A percentile compares a stretch with the other conserved stretches of the same genome.
phyloP scores from a whole-genome alignment of 495 filamentous ascomycete species.

The Neurospora sp. region DNA sequence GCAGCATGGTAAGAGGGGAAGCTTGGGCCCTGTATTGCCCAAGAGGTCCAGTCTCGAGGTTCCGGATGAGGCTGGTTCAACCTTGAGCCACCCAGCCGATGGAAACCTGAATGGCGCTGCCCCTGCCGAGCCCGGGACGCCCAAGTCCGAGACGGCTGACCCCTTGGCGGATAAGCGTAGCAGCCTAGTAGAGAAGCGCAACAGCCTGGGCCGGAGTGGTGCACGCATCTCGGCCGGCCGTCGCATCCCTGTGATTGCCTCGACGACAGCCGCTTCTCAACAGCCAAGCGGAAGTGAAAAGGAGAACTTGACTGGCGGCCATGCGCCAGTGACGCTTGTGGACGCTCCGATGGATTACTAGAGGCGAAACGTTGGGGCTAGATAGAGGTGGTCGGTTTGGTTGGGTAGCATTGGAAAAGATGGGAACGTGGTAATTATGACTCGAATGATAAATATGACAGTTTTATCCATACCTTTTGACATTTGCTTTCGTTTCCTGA shows the following conservation, averaged over 20 bases:
- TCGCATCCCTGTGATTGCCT: constrained; percentile 21
- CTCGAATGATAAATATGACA: not conserved
- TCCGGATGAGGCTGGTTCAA: constrained; percentile 29
- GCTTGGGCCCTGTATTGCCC: constrained; percentile 26
- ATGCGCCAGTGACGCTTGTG: constrained; percentile 18
- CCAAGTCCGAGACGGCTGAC: constrained; percentile 22
- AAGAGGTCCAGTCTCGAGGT: constrained; percentile 39
- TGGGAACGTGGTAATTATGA: not conserved
- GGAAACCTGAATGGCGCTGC: constrained; percentile 27
- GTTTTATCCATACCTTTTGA: not conserved
- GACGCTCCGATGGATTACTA: constrained; percentile 30
- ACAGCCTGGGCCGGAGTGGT: constrained; percentile 39
- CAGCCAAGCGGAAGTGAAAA: constrained; percentile 1
- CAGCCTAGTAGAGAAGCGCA: constrained; percentile 33
- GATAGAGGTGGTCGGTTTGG: not conserved
- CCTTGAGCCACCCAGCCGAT: constrained; percentile 30
- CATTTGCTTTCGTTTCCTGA: not conserved
- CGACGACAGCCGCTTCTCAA: constrained; percentile 2
- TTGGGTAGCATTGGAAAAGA: not conserved
- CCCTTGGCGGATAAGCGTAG: constrained; percentile 30
- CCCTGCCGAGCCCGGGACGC: constrained; percentile 19
- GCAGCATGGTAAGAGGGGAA: constrained; percentile 32
- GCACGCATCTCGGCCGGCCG: constrained; percentile 33
- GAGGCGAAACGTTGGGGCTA: constrained; percentile 4
- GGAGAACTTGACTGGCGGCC: not conserved